Evolutionary conservation across 164 flowering plant species (phyloP), one percentile per base, ranked within the genome.

Genomic region (Echeveria elegans): DNA sequence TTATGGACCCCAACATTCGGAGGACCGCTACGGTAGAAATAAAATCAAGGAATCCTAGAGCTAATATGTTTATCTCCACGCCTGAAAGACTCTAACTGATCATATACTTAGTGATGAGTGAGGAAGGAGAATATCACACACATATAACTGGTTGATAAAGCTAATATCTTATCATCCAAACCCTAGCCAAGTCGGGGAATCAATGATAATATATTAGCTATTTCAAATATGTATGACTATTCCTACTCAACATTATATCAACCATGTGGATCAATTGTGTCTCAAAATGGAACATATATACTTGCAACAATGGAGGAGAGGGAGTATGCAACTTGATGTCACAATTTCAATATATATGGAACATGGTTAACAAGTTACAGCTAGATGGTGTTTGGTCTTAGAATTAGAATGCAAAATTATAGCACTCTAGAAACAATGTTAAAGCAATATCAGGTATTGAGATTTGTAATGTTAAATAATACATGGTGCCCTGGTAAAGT

Each of bases 1-100:
- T 83, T 81, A 68, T 88, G 86, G 91, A 82, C 82, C 1, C 91
- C 95, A 5, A 83, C 88, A 31, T 86, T 83, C 62, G 95, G 89
- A 66, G 91, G 87, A 72, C 77, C 85, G n/a, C 85, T 69, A 81
- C 78, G 89, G 68, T 86, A 83, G 77, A 5, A 1, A 47, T n/a
- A 47, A 21, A 47, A 16, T 14, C 48, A 18, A 47, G 52, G n/a
- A 19, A 47, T 1, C 52, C 21, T 47, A 47, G 21, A 47, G 2
- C 21, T 47, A 47, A 4, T 16, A 47, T 3, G 37, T 21, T 50
- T 26, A 47, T 47, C n/a, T 47, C 52, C 19, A 10, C 48, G 19
- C 52, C 7, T 26, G 56, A 23, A 23, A n/a, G 21, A 26, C 6
- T 23, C n/a, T 5, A 21, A 18, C 1, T 21, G 7, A 21, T 50